phyloP scores from a whole-genome alignment of 441 rosid species.

The Populus hybrid region DNA sequence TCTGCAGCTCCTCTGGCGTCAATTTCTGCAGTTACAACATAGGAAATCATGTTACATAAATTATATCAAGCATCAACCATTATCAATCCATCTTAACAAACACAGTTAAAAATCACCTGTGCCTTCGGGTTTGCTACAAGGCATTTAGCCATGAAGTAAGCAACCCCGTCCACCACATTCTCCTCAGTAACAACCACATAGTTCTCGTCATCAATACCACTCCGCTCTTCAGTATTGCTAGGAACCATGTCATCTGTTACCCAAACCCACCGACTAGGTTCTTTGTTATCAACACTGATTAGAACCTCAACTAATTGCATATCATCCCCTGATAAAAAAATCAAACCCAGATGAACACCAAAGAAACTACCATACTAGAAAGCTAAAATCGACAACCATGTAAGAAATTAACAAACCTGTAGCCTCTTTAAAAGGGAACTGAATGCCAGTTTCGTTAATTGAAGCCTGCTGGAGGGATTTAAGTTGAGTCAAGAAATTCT shows the following conservation, averaged over 20 bases:
- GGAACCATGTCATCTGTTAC: conserved; percentile 87
- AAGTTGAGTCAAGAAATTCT: conserved; percentile 53
- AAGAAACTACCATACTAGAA: background rate
- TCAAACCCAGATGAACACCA: background rate
- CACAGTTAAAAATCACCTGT: conserved; percentile 34
- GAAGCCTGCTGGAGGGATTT: conserved; percentile 46
- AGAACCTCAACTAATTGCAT: conserved; percentile 60
- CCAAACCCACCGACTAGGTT: conserved; percentile 98
- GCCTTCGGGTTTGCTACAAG: conserved; percentile 74
- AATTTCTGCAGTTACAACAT: conserved; percentile 48
- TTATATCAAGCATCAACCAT: background rate
- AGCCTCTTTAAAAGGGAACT: conserved; percentile 83
- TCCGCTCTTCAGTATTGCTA: conserved; percentile 64
- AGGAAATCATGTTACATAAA: conserved; percentile 24
- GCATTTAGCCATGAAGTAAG: conserved; percentile 89
- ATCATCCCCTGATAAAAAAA: conserved; percentile 51
- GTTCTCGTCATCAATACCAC: conserved; percentile 74
- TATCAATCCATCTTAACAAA: background rate
- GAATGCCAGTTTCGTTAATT: conserved; percentile 38
- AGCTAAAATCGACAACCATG: background rate
- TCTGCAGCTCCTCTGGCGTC: conserved; percentile 83
- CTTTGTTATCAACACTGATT: conserved; percentile 57
- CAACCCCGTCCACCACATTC: conserved; percentile 83
- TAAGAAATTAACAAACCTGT: conserved; percentile 43
- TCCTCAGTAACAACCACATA: conserved; percentile 74